Conservation (phyloP, 116 monocot species). For the Dioscorea cayenensis region DNA sequence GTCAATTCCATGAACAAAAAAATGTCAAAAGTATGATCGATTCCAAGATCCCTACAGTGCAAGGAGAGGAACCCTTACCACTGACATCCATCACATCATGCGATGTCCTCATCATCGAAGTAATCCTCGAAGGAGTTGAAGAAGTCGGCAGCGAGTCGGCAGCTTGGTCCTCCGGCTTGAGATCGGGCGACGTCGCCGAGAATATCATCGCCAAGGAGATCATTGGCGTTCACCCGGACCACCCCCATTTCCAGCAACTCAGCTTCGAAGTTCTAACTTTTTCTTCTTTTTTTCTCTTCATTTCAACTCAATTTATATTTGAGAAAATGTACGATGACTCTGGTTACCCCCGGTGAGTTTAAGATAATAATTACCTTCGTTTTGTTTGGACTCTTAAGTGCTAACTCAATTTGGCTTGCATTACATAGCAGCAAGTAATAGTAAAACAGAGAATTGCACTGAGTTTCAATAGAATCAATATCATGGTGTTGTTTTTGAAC, state of each 20-base stretch:
- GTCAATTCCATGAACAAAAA: too few species aligned
- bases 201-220: constrained; percentile 13
- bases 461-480: neutral
- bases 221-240: constrained; percentile 28
- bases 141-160: constrained; percentile 36
- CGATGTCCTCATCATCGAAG: constrained; percentile 28
- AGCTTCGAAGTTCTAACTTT: constrained; percentile 5
- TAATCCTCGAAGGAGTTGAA: constrained; percentile 42
- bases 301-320: too few species aligned
- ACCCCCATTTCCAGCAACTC: neutral
- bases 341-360: neutral
- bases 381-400: neutral
- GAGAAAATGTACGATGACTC: neutral
- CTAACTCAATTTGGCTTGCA: too few species aligned
- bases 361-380: neutral
- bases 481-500: too few species aligned
- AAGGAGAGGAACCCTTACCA: neutral
- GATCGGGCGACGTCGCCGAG: constrained; percentile 22
- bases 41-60: neutral
- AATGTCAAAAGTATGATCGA: neutral
- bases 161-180: constrained; percentile 2
- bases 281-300: neutral
- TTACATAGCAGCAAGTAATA: neutral
- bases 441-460: neutral
- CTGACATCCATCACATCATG: neutral